These are phyloP conservation scores for Elaeagnus macrophylla DNA, from an alignment of 306 rosid genomes.

Conservation along the genomic window DNA sequence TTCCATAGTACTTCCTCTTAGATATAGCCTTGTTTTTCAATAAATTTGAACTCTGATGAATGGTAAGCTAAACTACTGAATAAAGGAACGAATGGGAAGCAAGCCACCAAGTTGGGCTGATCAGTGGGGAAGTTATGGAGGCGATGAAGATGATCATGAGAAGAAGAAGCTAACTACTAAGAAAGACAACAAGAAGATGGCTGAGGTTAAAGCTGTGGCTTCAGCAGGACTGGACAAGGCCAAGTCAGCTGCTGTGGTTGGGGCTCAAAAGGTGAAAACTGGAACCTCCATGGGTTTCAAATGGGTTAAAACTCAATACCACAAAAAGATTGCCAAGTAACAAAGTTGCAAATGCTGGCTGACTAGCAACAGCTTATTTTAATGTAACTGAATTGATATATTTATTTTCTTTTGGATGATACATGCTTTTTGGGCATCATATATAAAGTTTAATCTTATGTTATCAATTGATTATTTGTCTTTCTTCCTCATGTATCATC, in stretches of 20 bases:
- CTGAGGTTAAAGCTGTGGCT: constrained; percentile 37
- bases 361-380: no score
- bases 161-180: constrained; percentile 9
- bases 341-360: no score
- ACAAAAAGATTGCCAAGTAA: constrained; percentile 52
- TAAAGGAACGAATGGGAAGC: constrained; percentile 44
- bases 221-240: constrained; percentile 44
- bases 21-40: no score
- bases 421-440: no score
- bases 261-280: constrained; percentile 32
- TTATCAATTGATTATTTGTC: no score
- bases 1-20: no score
- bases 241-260: constrained; percentile 38
- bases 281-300: constrained; percentile 66
- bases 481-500: no score
- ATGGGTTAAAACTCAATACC: constrained; percentile 62
- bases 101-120: constrained; percentile 75
- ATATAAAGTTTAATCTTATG: no score
- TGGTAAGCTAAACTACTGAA: background rate
- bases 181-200: constrained; percentile 44
- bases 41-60: no score
- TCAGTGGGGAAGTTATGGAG: constrained; percentile 55
- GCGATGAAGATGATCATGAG: constrained; percentile 18
- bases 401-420: background rate
- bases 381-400: no score